These are phyloP conservation scores for Patellifolia procumbens DNA, from an alignment of 179 eudicot species.

Conservation along the genomic window DNA sequence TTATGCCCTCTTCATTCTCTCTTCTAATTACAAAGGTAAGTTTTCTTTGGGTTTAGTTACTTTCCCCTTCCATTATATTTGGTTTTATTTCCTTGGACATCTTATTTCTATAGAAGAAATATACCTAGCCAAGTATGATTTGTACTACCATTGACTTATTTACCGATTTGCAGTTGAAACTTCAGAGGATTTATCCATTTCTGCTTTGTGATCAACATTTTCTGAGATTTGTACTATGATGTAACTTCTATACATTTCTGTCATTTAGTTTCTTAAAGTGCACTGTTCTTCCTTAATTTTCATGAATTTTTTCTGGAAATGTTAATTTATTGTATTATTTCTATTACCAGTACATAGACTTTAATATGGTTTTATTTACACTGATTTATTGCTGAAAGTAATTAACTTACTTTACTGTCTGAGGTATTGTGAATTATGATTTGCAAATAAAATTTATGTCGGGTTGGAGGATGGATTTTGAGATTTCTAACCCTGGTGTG, in stretches of 20 bases:
- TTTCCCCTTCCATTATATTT: no score
- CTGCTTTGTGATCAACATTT: not conserved
- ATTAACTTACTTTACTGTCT: not conserved
- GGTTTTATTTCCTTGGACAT: conserved; percentile 28
- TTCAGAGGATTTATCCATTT: not conserved
- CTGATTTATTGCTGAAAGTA: not conserved
- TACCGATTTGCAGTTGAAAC: not conserved
- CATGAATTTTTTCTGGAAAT: no score
- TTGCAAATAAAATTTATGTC: not conserved
- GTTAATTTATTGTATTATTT: no score
- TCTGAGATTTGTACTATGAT: not conserved
- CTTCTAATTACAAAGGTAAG: no score
- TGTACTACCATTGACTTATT: not conserved
- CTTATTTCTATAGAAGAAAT: conserved; percentile 41
- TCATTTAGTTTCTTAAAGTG: no score
- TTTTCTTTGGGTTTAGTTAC: no score
- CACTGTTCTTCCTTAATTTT: no score
- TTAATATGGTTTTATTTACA: not conserved
- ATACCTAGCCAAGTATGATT: conserved; percentile 47
- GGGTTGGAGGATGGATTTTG: not conserved
- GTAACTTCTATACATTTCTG: not conserved
- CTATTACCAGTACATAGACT: no score
- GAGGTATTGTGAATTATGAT: not conserved
- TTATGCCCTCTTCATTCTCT: no score
- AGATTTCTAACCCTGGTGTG: not conserved